Evolutionary conservation across 306 rosid species (phyloP), one percentile per base, ranked within the genome.

Genomic region (Cucurbita moschata): DNA sequence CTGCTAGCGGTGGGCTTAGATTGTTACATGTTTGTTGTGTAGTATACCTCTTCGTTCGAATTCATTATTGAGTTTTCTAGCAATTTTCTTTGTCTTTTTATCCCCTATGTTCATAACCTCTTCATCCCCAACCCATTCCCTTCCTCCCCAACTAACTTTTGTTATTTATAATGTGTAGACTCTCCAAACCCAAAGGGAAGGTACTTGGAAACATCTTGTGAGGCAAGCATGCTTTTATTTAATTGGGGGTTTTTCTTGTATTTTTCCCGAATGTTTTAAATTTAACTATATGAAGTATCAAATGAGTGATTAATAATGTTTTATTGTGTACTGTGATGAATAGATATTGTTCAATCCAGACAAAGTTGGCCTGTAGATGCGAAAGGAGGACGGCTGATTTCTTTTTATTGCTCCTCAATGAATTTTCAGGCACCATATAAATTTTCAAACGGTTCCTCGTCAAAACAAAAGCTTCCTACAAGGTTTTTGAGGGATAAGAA

Each of bases 371-470:
- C 70, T 73, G 71, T 79, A 5, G 55, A 65, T 42, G 84, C 74
- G 50, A 67, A 77, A 51, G 79, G 78, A 65, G 79, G 80, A 76
- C 78, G 82, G 38, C 46, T 74, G 59, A 8, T 76, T 64, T 77
- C 86, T 0, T 81, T 86, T 60, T 80, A 78, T 58, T 76, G 83
- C 39, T 60, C 71, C 60, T 56, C 68, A 26, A 89, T 79, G 62
- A 83, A 77, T 16, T 76, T 85, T 38, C 95, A 89, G 72, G 85
- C 95, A 5, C 79, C 83, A 0, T 81, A 80, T 56, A 85, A 73
- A 61, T 53, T 86, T n/a, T 81, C 88, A 50, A 58, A 60, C 47
- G 85, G 86, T 46, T 80, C 81, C 57, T 75, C 76, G 1, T 80
- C 83, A 2, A 61, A 6, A 61, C 80, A 62, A 50, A 83, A 80